Percentiles rank a stretch among this genome's conserved stretches.
phyloP scores from a whole-genome alignment of 2,329 filamentous ascomycete species.

The Hypoxylon sp. region DNA sequence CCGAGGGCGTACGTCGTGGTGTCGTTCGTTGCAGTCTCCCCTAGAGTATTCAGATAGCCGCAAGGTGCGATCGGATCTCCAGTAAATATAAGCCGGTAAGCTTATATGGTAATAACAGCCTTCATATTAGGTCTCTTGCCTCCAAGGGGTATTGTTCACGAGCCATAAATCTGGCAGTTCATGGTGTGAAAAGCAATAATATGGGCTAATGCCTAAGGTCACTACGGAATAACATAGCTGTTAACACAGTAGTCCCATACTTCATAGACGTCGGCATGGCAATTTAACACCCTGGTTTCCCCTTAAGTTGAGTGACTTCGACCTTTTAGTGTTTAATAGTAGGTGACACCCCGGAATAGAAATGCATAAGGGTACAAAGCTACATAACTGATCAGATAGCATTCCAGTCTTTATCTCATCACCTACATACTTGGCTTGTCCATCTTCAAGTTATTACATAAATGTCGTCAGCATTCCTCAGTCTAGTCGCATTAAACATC shows the following conservation, averaged over 20 bases:
- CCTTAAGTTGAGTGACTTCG: neutral
- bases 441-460: neutral
- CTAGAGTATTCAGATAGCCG: slow-evolving; percentile 5
- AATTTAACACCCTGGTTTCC: neutral
- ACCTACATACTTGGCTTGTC: slow-evolving; percentile 5
- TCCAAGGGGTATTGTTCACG: neutral
- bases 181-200: neutral
- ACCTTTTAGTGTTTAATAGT: neutral
- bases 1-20: slow-evolving; percentile 72
- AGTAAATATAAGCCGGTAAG: slow-evolving; percentile 5
- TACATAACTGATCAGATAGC: neutral
- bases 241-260: neutral
- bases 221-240: neutral
- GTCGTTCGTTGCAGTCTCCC: slow-evolving; percentile 68
- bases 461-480: slow-evolving; percentile 3
- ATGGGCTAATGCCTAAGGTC: neutral
- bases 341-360: neutral
- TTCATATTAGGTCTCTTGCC: neutral
- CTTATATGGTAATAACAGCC: neutral
- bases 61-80: slow-evolving; percentile 4
- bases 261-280: neutral
- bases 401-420: neutral
- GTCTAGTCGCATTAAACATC: neutral
- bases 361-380: neutral
- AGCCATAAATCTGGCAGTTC: neutral